These are phyloP conservation scores for Rhododendron simsii DNA, from an alignment of 148 eudicot species.

Conservation along the genomic window DNA sequence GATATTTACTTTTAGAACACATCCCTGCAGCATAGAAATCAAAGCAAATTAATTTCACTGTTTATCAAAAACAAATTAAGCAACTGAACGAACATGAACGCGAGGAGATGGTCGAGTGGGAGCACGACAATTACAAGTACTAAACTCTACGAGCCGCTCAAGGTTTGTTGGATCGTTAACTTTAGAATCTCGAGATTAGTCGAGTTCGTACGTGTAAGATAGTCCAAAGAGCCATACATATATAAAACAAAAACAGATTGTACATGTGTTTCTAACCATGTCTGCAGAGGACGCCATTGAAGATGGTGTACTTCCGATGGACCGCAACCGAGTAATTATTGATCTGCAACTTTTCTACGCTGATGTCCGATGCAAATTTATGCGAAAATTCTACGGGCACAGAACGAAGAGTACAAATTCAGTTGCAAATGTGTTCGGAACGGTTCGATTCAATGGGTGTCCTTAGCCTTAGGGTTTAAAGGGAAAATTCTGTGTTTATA, in stretches of 20 bases:
- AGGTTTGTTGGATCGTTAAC: background rate
- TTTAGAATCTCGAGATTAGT: background rate
- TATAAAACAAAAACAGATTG: too few relatives aligned
- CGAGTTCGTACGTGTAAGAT: background rate
- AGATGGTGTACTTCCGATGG: background rate
- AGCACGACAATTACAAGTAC: background rate
- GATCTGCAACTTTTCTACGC: background rate
- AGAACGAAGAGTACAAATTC: background rate
- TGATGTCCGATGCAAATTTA: background rate
- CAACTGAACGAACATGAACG: background rate
- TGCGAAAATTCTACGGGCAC: background rate
- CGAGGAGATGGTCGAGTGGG: background rate
- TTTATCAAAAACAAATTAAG: background rate
- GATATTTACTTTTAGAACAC: background rate
- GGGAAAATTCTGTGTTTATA: background rate
- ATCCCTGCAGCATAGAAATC: conserved; percentile 1
- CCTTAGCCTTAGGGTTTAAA: background rate
- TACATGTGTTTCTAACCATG: background rate
- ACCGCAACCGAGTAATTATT: background rate
- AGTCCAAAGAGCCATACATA: background rate
- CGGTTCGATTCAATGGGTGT: background rate
- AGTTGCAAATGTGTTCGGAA: background rate
- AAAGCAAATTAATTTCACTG: background rate
- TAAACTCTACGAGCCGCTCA: background rate
- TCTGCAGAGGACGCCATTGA: background rate